These are phyloP conservation scores for Hypoxylon sp. DNA, from an alignment of 2,329 filamentous ascomycete species.

Conservation along the genomic window DNA sequence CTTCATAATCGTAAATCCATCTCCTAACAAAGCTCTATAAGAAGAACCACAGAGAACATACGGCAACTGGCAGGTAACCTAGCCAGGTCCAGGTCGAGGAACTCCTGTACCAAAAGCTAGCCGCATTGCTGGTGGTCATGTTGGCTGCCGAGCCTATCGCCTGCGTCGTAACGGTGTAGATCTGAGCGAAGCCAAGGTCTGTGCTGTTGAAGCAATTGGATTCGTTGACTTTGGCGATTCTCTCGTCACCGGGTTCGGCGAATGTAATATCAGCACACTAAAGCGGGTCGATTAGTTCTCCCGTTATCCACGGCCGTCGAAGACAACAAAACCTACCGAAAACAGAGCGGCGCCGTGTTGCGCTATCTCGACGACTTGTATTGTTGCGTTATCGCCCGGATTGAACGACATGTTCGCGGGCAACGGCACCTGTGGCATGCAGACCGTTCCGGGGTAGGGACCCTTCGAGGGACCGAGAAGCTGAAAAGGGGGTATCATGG, in stretches of 20 bases:
- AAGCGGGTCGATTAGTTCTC: constrained; percentile 1
- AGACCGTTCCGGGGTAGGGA: constrained; percentile 90
- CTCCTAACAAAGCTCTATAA: constrained; percentile 47
- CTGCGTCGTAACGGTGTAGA: constrained; percentile 76
- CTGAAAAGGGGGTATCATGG: constrained; percentile 85
- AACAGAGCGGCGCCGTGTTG: constrained; percentile 79
- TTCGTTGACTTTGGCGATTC: constrained; percentile 78
- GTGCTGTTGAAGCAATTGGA: constrained; percentile 92
- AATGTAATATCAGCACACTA: constrained; percentile 97
- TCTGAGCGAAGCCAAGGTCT: constrained; percentile 79
- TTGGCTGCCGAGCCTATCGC: constrained; percentile 56
- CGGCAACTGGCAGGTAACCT: constrained; percentile 60
- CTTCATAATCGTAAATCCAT: not conserved
- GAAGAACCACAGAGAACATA: constrained; percentile 57
- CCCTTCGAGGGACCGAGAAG: constrained; percentile 84
- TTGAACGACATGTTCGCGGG: constrained; percentile 78
- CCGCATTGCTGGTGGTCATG: constrained; percentile 50
- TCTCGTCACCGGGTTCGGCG: constrained; percentile 77
- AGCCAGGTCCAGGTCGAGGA: constrained; percentile 49
- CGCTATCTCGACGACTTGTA: constrained; percentile 79
- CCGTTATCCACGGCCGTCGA: not conserved
- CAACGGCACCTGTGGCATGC: constrained; percentile 88
- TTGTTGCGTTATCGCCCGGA: constrained; percentile 84
- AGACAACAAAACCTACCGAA: constrained; percentile 65
- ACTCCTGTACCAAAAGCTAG: constrained; percentile 44